These are phyloP conservation scores for Borovskyia barvae DNA, from an alignment of 208 protist species.

Conservation along the genomic window DNA sequence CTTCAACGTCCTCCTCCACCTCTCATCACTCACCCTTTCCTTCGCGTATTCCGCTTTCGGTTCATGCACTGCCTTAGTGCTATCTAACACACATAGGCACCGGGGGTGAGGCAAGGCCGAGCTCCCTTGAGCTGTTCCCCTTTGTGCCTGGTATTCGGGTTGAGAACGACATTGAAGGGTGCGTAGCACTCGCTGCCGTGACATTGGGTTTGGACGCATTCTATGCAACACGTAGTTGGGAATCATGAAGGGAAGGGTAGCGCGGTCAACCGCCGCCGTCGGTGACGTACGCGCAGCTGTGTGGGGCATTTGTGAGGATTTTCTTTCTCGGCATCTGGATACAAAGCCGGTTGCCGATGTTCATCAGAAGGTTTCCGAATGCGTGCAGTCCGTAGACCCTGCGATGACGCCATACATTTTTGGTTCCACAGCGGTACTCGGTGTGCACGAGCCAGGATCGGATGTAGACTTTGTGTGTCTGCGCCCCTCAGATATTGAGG, in stretches of 20 bases:
- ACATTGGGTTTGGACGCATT: too few species aligned
- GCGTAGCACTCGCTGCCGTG: too few species aligned
- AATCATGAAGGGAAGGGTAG: slow-evolving; percentile 6
- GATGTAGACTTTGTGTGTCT: slow-evolving; percentile 86
- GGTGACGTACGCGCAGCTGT: slow-evolving; percentile 19
- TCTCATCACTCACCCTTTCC: too few species aligned
- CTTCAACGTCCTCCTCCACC: too few species aligned
- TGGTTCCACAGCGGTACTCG: slow-evolving; percentile 77
- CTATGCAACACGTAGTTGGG: too few species aligned
- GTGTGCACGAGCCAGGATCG: slow-evolving; percentile 57
- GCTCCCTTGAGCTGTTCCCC: too few species aligned
- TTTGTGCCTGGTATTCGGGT: too few species aligned
- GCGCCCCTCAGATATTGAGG: slow-evolving; percentile 25
- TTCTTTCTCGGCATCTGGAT: slow-evolving; percentile 19
- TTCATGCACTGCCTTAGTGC: too few species aligned
- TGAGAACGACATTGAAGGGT: too few species aligned
- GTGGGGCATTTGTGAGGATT: slow-evolving; percentile 14
- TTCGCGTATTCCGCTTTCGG: too few species aligned
- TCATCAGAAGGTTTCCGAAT: slow-evolving; percentile 33
- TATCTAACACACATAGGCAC: too few species aligned
- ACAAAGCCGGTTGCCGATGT: slow-evolving; percentile 47
- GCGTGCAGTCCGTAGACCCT: slow-evolving; percentile 50
- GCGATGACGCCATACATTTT: slow-evolving; percentile 69
- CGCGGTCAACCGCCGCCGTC: not conserved
- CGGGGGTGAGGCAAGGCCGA: too few species aligned